Percentiles rank a stretch among this genome's conserved stretches.
phyloP scores from a whole-genome alignment of 2,329 filamentous ascomycete species.

The Trichoderma gracile region DNA sequence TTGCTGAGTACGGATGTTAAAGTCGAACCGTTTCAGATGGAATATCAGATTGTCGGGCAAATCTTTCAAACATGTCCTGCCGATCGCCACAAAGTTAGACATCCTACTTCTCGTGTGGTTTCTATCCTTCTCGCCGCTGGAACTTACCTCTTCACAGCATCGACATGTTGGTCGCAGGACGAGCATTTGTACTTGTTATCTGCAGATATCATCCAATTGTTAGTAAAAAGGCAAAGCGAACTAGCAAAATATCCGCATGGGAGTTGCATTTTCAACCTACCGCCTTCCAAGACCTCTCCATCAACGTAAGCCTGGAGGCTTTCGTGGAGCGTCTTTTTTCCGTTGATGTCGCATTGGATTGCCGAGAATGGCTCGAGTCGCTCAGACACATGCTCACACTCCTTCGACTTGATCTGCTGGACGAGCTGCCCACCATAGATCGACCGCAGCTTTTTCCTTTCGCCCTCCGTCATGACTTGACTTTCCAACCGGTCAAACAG shows the following conservation, averaged over 20 bases:
- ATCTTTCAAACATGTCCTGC: slow-evolving; percentile 83
- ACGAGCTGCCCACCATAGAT: slow-evolving; percentile 92
- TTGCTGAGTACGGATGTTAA: slow-evolving; percentile 73
- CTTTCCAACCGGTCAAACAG: slow-evolving; percentile 89
- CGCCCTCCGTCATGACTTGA: slow-evolving; percentile 67
- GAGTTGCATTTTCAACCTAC: slow-evolving; percentile 41
- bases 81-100: neutral
- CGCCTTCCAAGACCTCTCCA: slow-evolving; percentile 93
- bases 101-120: neutral
- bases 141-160: slow-evolving; percentile 79
- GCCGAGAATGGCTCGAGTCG: slow-evolving; percentile 87
- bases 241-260: neutral
- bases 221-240: neutral
- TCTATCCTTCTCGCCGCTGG: neutral
- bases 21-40: slow-evolving; percentile 87
- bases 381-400: slow-evolving; percentile 92
- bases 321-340: slow-evolving; percentile 78
- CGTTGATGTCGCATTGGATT: slow-evolving; percentile 94
- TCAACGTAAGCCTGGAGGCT: slow-evolving; percentile 94
- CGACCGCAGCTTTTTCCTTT: slow-evolving; percentile 71
- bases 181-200: slow-evolving; percentile 99
- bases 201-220: slow-evolving; percentile 35
- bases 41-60: slow-evolving; percentile 94
- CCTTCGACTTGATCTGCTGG: slow-evolving; percentile 92
- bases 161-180: slow-evolving; percentile 81